phyloP scores from a whole-genome alignment of 768 basidiomycete species.

The Chiua virens region DNA sequence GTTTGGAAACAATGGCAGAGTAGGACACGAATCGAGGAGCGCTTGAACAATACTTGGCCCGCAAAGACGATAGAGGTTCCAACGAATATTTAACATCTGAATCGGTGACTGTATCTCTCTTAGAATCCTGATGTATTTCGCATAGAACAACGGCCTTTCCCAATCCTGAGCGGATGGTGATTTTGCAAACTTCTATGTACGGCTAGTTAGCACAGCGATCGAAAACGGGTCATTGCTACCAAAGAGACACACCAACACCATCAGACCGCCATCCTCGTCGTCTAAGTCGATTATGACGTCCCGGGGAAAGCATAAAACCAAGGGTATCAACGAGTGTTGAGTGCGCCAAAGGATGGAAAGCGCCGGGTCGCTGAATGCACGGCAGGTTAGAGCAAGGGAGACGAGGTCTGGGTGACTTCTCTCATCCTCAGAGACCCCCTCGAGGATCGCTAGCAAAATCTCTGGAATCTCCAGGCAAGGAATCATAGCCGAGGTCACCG shows the following conservation, averaged over 20 bases:
- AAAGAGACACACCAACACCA: constrained; percentile 9
- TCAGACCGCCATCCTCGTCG: constrained; percentile 9
- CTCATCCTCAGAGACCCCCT: constrained; percentile 8
- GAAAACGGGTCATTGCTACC: no score
- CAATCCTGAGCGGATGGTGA: constrained; percentile 14
- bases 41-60: constrained; percentile 18
- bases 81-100: no score
- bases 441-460: constrained; percentile 15
- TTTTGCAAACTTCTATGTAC: constrained; percentile 14
- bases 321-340: constrained; percentile 18
- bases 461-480: constrained; percentile 20
- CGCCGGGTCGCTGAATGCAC: constrained; percentile 14
- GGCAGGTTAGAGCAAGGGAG: constrained; percentile 17
- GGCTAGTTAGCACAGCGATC: not conserved
- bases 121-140: constrained; percentile 15
- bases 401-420: constrained; percentile 14
- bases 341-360: constrained; percentile 24
- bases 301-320: constrained; percentile 16
- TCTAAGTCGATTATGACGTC: constrained; percentile 16
- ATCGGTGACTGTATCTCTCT: not conserved
- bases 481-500: no score
- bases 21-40: constrained; percentile 21
- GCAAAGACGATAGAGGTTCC: constrained; percentile 6
- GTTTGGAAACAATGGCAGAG: constrained; percentile 19
- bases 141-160: constrained; percentile 17